Percentiles rank a stretch among this genome's conserved stretches.
Evolutionary conservation across 2,329 filamentous ascomycete genomes (phyloP).

Genomic region (Fusarium torulosum): DNA sequence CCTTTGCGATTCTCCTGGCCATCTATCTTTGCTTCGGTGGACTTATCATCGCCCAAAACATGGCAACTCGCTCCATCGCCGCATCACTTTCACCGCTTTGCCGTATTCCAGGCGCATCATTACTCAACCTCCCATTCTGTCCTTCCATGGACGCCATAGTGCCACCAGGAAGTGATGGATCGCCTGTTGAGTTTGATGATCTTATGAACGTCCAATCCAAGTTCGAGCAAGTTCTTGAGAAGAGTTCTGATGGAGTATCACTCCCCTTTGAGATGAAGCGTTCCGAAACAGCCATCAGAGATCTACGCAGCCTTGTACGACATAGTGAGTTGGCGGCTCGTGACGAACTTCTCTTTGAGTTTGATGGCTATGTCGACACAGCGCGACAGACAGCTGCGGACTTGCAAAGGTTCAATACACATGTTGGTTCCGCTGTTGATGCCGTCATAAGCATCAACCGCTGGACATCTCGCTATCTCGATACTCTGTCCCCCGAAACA

Average conservation of each 20-base stretch:
- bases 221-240: conserved; percentile 81
- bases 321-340: conserved; percentile 76
- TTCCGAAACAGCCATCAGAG: conserved; percentile 79
- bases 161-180: conserved; percentile 36
- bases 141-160: conserved; percentile 49
- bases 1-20: conserved; percentile 72
- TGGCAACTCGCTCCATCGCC: conserved; percentile 71
- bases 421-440: conserved; percentile 80
- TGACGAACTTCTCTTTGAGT: conserved; percentile 79
- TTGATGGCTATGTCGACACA: conserved; percentile 80
- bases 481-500: conserved; percentile 64
- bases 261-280: conserved; percentile 84
- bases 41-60: conserved; percentile 70
- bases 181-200: conserved; percentile 75
- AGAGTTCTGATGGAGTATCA: conserved; percentile 72
- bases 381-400: conserved; percentile 74
- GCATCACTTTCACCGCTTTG: conserved; percentile 77
- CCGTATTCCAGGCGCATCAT: conserved; percentile 73
- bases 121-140: conserved; percentile 75
- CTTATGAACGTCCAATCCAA: conserved; percentile 80
- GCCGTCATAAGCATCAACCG: conserved; percentile 79
- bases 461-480: conserved; percentile 78
- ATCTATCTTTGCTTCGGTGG: conserved; percentile 71
- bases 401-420: conserved; percentile 80
- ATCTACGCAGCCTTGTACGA: conserved; percentile 78